Evolutionary conservation across 331 rosid genomes (phyloP).

Genomic region (Prunus yedoensis): DNA sequence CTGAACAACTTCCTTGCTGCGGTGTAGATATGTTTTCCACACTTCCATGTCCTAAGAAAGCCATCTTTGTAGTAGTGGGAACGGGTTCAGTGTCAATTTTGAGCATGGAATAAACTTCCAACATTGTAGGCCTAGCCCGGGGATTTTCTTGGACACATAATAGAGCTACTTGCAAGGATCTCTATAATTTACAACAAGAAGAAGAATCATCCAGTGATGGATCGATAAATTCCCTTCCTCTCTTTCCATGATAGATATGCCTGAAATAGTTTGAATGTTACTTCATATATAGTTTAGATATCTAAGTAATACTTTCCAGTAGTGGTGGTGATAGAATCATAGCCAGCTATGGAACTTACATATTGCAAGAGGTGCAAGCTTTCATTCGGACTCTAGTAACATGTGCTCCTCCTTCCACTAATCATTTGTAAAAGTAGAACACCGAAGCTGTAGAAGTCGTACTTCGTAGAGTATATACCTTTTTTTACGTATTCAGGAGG

Average conservation of each 20-base stretch:
- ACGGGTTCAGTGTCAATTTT: slow-evolving; percentile 16
- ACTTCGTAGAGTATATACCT: no score
- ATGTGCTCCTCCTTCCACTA: no score
- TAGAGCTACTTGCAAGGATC: slow-evolving; percentile 55
- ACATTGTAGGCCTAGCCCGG: slow-evolving; percentile 49
- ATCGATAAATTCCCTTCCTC: slow-evolving; percentile 40
- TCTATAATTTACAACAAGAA: slow-evolving; percentile 42
- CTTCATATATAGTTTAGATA: neutral
- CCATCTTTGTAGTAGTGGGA: slow-evolving; percentile 37
- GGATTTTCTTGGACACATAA: slow-evolving; percentile 56
- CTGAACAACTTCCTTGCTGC: no score
- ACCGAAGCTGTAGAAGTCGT: no score
- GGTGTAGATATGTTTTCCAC: neutral
- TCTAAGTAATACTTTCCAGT: neutral
- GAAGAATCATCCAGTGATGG: slow-evolving; percentile 44
- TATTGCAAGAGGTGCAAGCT: no score
- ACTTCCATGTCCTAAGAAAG: slow-evolving; percentile 23
- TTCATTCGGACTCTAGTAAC: no score
- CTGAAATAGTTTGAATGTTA: slow-evolving; percentile 17
- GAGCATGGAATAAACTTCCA: slow-evolving; percentile 45
- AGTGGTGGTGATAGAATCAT: neutral
- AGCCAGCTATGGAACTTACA: no score
- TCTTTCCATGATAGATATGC: slow-evolving; percentile 47
- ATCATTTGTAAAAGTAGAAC: no score
- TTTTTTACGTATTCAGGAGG: no score